Evolutionary conservation across 352 stramenopile genomes (phyloP).

Genomic region (Phytopythium oedochilum): DNA sequence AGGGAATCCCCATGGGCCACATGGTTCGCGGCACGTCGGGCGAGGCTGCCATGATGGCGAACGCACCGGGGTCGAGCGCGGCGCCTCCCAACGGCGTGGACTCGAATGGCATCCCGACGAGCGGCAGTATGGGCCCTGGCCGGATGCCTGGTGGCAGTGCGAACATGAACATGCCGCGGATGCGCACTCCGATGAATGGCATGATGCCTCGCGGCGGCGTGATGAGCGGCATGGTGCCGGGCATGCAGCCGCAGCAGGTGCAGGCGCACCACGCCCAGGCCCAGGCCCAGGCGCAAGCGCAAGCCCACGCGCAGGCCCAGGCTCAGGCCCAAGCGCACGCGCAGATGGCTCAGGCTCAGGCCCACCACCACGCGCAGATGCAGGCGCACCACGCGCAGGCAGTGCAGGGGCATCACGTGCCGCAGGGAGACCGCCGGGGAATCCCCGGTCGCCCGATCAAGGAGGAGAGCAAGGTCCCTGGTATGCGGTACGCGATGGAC

Average conservation of each 20-base stretch:
- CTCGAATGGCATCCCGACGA: conserved; percentile 19
- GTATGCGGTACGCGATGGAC: conserved; percentile 62
- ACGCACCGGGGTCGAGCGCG: conserved; percentile 25
- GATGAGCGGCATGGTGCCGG: conserved; percentile 59
- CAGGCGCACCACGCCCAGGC: conserved; percentile 38
- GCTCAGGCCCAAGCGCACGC: conserved; percentile 56
- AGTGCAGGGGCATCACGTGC: conserved; percentile 40
- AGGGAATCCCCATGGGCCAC: conserved; percentile 45
- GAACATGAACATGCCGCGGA: conserved; percentile 65
- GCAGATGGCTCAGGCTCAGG: conserved; percentile 48
- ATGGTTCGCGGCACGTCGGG: conserved; percentile 34
- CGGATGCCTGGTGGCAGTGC: conserved; percentile 32
- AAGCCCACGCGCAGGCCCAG: conserved; percentile 49
- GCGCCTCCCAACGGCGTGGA: conserved; percentile 34
- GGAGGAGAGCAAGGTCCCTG: conserved; percentile 53
- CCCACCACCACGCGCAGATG: conserved; percentile 35
- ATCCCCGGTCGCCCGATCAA: conserved; percentile 64
- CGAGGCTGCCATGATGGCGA: conserved; percentile 54
- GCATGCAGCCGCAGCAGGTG: conserved; percentile 63
- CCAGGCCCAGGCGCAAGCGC: conserved; percentile 33
- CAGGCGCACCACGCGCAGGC: conserved; percentile 42
- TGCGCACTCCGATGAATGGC: conserved; percentile 52
- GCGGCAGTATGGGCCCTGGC: conserved; percentile 38
- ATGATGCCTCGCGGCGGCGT: conserved; percentile 61
- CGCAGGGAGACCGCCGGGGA: conserved; percentile 52